Evolutionary conservation across 2,329 filamentous ascomycete genomes (phyloP), one percentile per base, ranked within the genome.

Genomic region (Trichoderma sp.): DNA sequence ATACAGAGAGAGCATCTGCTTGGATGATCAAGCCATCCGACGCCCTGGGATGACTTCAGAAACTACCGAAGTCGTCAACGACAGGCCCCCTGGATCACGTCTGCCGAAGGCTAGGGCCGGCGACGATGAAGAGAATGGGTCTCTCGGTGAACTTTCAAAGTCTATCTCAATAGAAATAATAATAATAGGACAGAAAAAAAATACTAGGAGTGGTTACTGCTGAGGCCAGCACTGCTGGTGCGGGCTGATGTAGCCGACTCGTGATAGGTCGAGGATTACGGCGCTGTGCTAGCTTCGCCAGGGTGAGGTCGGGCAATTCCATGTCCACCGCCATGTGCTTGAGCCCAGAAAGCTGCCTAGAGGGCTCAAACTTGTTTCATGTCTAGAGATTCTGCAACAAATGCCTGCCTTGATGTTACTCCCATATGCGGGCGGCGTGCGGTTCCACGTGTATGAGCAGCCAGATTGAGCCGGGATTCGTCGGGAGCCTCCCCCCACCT

Each of bases 231-330:
- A 49, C 37, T 43, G 52, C 47, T 53, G n/a, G 60, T 33, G 35
- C 47, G 33, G 21, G 49, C 31, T 24, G 63, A 14, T 47, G 43
- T 33, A 14, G 27, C 35, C 37, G 47, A 33, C 24, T 43, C 35
- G 33, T 68, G 58, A 68, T 63, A 63, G 66, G 66, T 52, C 52
- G 35, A 57, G 47, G 52, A 57, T 68, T 68, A 68, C 66, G 66
- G 62, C 43, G 16, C 27, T 21, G 57, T 55, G 16, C 27, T 35
- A 31, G 35, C 33, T 21, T 21, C 29, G 37, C 53, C 49, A n/a
- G 29, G 47, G n/a, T 43, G 14, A 64, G n/a, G 52, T 19, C 52
- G 56, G 47, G 47, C n/a, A 49, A 13, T 49, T 49, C 13, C 29
- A 55, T 27, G 27, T 31, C 62, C 62, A 55, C 49, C 53, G 53